Conservation (phyloP, 202 grass and related monocot genomes). For the Zizania palustris region DNA sequence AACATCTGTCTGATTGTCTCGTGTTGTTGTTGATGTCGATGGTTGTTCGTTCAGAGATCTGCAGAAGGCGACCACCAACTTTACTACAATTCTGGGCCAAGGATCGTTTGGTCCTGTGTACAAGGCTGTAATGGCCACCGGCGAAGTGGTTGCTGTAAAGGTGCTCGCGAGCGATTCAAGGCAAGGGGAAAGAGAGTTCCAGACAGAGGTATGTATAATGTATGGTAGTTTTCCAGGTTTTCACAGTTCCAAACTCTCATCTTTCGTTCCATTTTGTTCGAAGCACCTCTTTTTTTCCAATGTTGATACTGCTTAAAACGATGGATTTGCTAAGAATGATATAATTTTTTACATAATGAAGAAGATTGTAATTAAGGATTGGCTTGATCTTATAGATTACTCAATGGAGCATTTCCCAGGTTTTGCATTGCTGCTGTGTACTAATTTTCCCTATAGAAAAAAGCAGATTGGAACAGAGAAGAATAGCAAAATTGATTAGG, state of each 20-base stretch:
- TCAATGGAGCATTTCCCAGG: background rate
- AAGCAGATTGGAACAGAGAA: background rate
- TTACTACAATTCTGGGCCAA: constrained; percentile 92
- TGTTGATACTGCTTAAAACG: background rate
- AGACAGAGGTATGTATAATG: constrained; percentile 95
- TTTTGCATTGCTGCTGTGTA: no score
- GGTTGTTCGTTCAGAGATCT: constrained; percentile 67
- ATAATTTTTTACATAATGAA: background rate
- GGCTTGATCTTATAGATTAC: background rate
- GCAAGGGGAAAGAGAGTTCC: constrained; percentile 96
- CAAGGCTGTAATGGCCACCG: constrained; percentile 86
- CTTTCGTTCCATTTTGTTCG: background rate
- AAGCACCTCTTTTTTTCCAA: background rate
- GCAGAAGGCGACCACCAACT: constrained; percentile 91
- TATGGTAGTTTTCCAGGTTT: constrained; percentile 19
- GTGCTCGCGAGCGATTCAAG: constrained; percentile 86
- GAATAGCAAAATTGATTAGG: background rate
- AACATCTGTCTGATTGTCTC: constrained; percentile 7
- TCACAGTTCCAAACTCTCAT: background rate
- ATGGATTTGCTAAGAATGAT: background rate
- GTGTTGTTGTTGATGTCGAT: constrained; percentile 16
- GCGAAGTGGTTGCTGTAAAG: constrained; percentile 88
- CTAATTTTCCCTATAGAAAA: background rate
- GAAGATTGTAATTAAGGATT: background rate
- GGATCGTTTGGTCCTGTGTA: constrained; percentile 98